Percentiles rank a stretch among this genome's conserved stretches.
Evolutionary conservation across 2,329 filamentous ascomycete species (phyloP).

Genomic region (Mycosphaerelloides madeirae): DNA sequence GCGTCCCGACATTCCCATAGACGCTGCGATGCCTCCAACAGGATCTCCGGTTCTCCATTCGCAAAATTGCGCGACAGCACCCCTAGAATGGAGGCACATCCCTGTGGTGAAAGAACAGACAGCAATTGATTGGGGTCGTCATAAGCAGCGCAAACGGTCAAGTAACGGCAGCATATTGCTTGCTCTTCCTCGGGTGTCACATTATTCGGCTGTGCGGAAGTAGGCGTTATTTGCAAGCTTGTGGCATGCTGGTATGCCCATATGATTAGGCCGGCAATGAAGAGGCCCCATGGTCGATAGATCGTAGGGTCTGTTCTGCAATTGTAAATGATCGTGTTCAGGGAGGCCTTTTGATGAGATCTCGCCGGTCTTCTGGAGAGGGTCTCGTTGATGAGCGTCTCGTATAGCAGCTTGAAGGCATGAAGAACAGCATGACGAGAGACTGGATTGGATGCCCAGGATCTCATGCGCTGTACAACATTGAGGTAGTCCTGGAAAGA

Average conservation of each 20-base stretch:
- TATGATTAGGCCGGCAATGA: slow-evolving; percentile 81
- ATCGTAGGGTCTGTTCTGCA: slow-evolving; percentile 80
- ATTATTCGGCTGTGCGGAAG: neutral
- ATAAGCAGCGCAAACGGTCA: slow-evolving; percentile 34
- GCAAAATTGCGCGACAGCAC: slow-evolving; percentile 75
- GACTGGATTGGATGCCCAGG: slow-evolving; percentile 79
- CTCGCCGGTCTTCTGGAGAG: slow-evolving; percentile 1
- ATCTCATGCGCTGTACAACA: slow-evolving; percentile 75
- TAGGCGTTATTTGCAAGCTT: slow-evolving; percentile 9
- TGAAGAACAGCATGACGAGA: slow-evolving; percentile 87
- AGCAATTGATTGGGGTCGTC: slow-evolving; percentile 72
- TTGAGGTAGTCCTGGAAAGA: slow-evolving; percentile 59
- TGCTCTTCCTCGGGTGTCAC: slow-evolving; percentile 23
- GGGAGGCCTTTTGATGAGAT: slow-evolving; percentile 31
- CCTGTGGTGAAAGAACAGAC: slow-evolving; percentile 66
- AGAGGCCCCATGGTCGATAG: slow-evolving; percentile 88
- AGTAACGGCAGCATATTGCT: slow-evolving; percentile 15
- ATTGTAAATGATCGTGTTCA: slow-evolving; percentile 52
- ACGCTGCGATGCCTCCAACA: slow-evolving; percentile 77
- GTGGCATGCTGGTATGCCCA: slow-evolving; percentile 84
- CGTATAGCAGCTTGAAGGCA: slow-evolving; percentile 76
- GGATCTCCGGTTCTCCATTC: slow-evolving; percentile 78
- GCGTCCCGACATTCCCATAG: slow-evolving; percentile 61
- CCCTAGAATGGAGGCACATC: slow-evolving; percentile 72
- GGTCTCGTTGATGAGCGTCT: slow-evolving; percentile 61